A percentile compares a stretch with the other conserved stretches of the same genome.
Conservation (phyloP, 163 green algal species). For the Chloromonas sp. region DNA sequence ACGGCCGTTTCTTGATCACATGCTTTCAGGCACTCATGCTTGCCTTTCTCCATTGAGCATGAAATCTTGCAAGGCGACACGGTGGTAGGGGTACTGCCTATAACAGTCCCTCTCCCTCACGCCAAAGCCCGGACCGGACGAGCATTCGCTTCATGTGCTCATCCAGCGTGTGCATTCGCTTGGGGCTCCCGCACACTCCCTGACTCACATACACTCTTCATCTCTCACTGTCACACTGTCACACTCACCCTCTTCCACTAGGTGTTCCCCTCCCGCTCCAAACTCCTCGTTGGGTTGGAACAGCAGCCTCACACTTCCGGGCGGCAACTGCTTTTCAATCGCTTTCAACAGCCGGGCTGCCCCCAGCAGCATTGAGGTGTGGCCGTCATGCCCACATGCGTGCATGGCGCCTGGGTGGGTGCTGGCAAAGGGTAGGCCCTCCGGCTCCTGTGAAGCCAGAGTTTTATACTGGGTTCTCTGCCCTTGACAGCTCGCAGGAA, state of each 20-base stretch:
- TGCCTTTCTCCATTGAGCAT: too few relatives aligned
- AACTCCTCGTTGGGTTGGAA: constrained; percentile 96
- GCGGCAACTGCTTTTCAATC: constrained; percentile 28
- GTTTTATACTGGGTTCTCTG: neutral
- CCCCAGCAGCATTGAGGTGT: constrained; percentile 84
- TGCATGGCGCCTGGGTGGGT: constrained; percentile 71
- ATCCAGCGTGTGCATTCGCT: too few relatives aligned
- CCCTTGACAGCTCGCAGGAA: neutral
- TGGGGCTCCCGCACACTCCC: too few relatives aligned
- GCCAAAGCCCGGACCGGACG: too few relatives aligned
- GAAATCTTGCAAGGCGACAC: too few relatives aligned
- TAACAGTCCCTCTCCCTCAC: too few relatives aligned
- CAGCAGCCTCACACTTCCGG: constrained; percentile 73
- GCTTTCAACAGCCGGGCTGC: constrained; percentile 65
- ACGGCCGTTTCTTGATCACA: too few relatives aligned
- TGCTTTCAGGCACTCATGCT: too few relatives aligned
- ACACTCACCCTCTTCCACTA: constrained; percentile 71
- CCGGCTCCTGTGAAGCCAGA: constrained; percentile 1
- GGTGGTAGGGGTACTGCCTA: too few relatives aligned
- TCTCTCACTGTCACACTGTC: neutral
- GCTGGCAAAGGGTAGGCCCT: constrained; percentile 38
- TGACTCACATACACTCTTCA: too few relatives aligned
- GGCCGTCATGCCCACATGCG: constrained; percentile 86
- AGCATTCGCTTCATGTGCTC: too few relatives aligned
- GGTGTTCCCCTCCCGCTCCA: constrained; percentile 69